A percentile compares a stretch with the other conserved stretches of the same genome.
phyloP scores from a whole-genome alignment of 495 filamentous ascomycete genomes.

The Hyaloscypha hepaticicola region DNA sequence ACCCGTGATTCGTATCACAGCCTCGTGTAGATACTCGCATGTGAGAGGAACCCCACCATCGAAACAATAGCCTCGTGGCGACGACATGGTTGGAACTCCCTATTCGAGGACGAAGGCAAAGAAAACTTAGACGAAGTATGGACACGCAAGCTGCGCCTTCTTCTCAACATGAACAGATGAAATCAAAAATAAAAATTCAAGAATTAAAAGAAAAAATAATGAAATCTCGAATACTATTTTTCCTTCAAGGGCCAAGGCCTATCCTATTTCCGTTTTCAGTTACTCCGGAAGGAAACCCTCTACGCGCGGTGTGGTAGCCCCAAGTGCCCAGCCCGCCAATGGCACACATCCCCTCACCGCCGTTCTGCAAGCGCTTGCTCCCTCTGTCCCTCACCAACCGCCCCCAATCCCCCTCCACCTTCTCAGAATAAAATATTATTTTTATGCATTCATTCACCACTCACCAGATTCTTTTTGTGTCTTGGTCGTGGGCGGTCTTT shows the following conservation, averaged over 20 bases:
- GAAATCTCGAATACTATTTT: background rate
- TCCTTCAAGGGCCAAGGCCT: too few species aligned
- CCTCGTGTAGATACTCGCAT: slow-evolving; percentile 12
- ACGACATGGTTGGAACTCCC: background rate
- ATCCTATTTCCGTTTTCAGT: too few species aligned
- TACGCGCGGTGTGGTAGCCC: too few species aligned
- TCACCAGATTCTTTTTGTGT: slow-evolving; percentile 7
- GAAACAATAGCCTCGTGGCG: slow-evolving; percentile 1
- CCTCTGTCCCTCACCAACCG: too few species aligned
- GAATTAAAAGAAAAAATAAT: background rate
- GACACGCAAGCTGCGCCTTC: background rate
- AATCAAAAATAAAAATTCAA: slow-evolving; percentile 1
- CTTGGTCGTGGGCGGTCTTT: background rate
- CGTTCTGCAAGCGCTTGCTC: slow-evolving; percentile 17
- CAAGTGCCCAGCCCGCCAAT: too few species aligned
- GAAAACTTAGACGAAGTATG: background rate
- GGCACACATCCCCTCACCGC: slow-evolving; percentile 10
- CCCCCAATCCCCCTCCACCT: background rate
- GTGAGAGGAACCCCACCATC: background rate
- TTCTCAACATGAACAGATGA: background rate
- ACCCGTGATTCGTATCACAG: slow-evolving; percentile 9
- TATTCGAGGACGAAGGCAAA: slow-evolving; percentile 2
- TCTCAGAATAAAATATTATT: background rate
- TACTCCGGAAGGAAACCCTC: too few species aligned
- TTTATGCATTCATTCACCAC: background rate